Evolutionary conservation across 768 basidiomycete genomes (phyloP).

Genomic region (Mycena epipterygia): DNA sequence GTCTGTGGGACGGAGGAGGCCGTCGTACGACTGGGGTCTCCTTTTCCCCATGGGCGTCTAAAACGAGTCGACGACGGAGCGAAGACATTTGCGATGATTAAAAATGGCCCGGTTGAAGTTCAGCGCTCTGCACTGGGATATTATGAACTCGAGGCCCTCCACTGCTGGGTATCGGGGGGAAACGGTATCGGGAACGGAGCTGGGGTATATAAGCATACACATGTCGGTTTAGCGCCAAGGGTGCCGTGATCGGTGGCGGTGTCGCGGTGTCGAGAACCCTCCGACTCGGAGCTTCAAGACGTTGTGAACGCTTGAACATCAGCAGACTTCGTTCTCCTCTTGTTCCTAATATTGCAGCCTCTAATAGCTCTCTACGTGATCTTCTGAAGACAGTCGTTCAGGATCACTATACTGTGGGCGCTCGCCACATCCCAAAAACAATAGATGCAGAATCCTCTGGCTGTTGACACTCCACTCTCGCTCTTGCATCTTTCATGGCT

Average conservation of each 20-base stretch:
- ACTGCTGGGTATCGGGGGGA: background rate
- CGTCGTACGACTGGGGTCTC: conserved; percentile 6
- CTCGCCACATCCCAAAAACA: background rate
- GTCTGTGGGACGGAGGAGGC: conserved; percentile 31
- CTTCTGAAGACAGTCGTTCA: no score
- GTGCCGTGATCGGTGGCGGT: background rate
- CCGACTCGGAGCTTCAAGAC: no score
- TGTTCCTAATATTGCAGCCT: no score
- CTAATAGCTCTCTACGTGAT: no score
- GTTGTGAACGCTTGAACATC: no score
- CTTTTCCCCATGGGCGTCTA: background rate
- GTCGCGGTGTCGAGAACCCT: no score
- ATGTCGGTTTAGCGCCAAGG: no score
- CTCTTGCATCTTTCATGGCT: conserved; percentile 40
- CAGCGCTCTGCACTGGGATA: background rate
- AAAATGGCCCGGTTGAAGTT: background rate
- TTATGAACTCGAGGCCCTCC: background rate
- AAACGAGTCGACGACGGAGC: conserved; percentile 3
- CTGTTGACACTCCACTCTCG: background rate
- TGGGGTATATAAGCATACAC: no score
- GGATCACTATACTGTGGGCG: no score
- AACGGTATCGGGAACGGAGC: background rate
- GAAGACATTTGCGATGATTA: background rate
- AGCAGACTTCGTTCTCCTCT: no score
- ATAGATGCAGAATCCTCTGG: background rate